A percentile compares a stretch with the other conserved stretches of the same genome.
Conservation (phyloP, 1,284 basidiomycete genomes). For the Amylostereum areolatum region DNA sequence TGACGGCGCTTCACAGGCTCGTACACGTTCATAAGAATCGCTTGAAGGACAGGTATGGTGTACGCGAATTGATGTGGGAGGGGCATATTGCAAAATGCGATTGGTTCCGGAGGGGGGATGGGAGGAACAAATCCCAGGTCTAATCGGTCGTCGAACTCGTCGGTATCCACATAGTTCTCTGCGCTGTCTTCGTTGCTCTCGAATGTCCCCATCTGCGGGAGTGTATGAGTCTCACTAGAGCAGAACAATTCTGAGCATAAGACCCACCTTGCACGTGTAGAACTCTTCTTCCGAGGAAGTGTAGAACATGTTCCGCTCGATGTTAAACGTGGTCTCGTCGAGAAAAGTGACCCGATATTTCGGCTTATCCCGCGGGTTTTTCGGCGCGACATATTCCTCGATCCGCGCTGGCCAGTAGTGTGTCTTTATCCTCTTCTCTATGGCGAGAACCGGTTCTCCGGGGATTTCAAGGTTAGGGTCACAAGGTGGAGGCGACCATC, state of each 20-base stretch:
- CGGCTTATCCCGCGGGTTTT: slow-evolving; percentile 23
- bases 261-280: slow-evolving; percentile 46
- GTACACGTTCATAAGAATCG: slow-evolving; percentile 51
- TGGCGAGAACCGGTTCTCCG: slow-evolving; percentile 58
- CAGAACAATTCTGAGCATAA: not conserved
- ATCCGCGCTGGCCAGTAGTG: slow-evolving; percentile 64
- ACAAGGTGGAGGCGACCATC: slow-evolving; percentile 34
- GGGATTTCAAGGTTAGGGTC: slow-evolving; percentile 52
- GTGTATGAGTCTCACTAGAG: slow-evolving; percentile 1
- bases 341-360: slow-evolving; percentile 51
- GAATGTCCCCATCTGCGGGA: slow-evolving; percentile 46
- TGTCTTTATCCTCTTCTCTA: slow-evolving; percentile 29
- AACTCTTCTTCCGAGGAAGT: slow-evolving; percentile 51
- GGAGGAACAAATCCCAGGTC: slow-evolving; percentile 7
- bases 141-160: slow-evolving; percentile 18
- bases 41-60: slow-evolving; percentile 53
- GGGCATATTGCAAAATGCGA: slow-evolving; percentile 38
- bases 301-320: slow-evolving; percentile 50
- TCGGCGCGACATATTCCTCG: slow-evolving; percentile 44
- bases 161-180: slow-evolving; percentile 40
- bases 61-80: slow-evolving; percentile 59
- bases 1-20: slow-evolving; percentile 43
- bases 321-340: slow-evolving; percentile 35
- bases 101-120: slow-evolving; percentile 25
- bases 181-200: slow-evolving; percentile 31